phyloP scores from a whole-genome alignment of 169 alveolate species.

The Theileria parva region DNA sequence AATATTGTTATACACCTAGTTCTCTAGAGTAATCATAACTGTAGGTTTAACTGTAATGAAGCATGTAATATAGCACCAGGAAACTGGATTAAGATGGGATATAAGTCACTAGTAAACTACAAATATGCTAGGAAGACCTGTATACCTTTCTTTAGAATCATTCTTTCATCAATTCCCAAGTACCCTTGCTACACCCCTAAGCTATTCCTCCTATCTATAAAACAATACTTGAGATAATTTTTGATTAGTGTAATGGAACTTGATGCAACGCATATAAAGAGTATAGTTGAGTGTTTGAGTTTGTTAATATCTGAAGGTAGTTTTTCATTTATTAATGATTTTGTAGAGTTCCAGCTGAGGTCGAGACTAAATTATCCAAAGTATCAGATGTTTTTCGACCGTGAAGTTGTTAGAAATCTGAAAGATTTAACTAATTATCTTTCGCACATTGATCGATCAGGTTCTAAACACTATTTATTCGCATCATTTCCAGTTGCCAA shows the following conservation, averaged over 20 bases:
- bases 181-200: not conserved
- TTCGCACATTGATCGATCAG: constrained; percentile 2
- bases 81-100: constrained; percentile 84
- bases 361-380: constrained; percentile 11
- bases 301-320: constrained; percentile 35
- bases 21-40: not conserved
- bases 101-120: constrained; percentile 69
- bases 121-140: constrained; percentile 75
- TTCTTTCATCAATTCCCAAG: constrained; percentile 53
- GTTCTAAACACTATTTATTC: not conserved
- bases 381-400: constrained; percentile 58
- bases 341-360: constrained; percentile 46
- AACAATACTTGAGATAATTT: not conserved
- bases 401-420: constrained; percentile 4
- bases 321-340: not conserved
- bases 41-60: constrained; percentile 88
- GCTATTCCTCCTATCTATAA: no score
- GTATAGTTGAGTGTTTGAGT: constrained; percentile 27
- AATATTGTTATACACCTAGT: no score
- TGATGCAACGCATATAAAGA: constrained; percentile 19
- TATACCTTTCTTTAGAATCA: constrained; percentile 69
- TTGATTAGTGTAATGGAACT: constrained; percentile 36
- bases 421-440: not conserved
- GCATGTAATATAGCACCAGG: constrained; percentile 93
- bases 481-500: not conserved